Base-by-base conservation (phyloP, 164 flowering plant genomes). In the Kingdonia uniflora region DNA sequence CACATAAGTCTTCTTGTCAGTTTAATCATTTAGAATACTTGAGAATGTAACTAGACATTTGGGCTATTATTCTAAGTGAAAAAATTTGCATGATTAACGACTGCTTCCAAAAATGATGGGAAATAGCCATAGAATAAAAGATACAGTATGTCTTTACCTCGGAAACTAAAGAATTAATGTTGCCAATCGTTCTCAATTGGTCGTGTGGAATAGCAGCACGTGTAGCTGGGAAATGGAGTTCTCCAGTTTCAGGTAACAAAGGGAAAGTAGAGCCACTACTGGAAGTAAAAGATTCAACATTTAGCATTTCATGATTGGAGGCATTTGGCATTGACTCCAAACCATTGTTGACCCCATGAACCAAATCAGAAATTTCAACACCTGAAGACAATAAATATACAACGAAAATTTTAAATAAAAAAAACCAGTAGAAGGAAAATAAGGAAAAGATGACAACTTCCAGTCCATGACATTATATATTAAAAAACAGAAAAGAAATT, bases 141-240 rank as follows among this genome's bases (percentile, higher is more conserved):
- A 52, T 33, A n/a, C n/a, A n/a, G n/a, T n/a, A 11, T 25, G 19
- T 29, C 19, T 8, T 47, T 71, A 94, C 99, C 97, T 94, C 99
- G 14, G 92, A 74, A 44, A 94, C 77, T 61, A 89, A 60, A 44
- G 77, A 55, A 55, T 81, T 76, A 13, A 94, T 94, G 61, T 81
- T 89, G 22, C 73, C 72, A 66, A 89, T 81, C 63, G 71, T 76
- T 65, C 81, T 78, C 72, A 72, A 60, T 63, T 94, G 97, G 62
- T 94, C 95, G 29, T 77, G 57, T 53, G 97, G 97, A 44, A 94
- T 65, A 57, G 59, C 55, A 11, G 62, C 64, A 59, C 78, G 69
- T 23, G 66, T 63, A 68, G 40, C 61, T 43, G 76, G 77, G 63
- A 65, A 51, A 59, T 59, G 57, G 42, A 65, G 48, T 19, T 48